Conservation (phyloP, 768 basidiomycete genomes). For the Melanogaster broomeanus region DNA sequence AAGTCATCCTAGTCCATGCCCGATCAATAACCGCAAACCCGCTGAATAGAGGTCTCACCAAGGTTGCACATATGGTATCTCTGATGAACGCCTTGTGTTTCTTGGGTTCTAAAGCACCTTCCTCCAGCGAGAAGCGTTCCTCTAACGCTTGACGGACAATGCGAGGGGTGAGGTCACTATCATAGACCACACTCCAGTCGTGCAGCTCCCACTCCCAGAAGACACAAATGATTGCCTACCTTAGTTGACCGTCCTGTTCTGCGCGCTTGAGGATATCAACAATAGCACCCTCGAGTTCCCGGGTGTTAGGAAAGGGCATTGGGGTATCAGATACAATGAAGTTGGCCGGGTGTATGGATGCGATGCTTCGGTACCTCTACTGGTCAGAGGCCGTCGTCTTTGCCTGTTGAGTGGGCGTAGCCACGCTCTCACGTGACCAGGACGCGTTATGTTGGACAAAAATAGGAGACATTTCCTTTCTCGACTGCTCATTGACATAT, state of each 20-base stretch:
- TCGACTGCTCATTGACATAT: no score
- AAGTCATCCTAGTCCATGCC: slow-evolving; percentile 9
- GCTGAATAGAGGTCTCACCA: slow-evolving; percentile 9
- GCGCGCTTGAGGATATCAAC: slow-evolving; percentile 24
- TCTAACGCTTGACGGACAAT: slow-evolving; percentile 55
- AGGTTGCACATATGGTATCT: slow-evolving; percentile 14
- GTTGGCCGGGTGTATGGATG: neutral
- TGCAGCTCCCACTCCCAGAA: neutral
- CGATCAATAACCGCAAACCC: neutral
- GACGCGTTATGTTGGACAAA: no score
- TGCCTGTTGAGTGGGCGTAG: no score
- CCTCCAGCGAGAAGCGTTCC: slow-evolving; percentile 42
- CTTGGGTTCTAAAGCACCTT: slow-evolving; percentile 42
- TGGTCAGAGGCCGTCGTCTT: no score
- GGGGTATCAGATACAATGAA: neutral
- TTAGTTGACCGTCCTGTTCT: slow-evolving; percentile 19
- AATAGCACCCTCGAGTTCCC: slow-evolving; percentile 19
- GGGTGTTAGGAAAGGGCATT: slow-evolving; percentile 16
- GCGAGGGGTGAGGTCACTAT: slow-evolving; percentile 44
- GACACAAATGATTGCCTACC: slow-evolving; percentile 3
- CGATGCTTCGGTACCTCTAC: neutral
- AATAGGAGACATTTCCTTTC: no score
- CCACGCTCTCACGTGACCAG: no score
- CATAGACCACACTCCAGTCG: slow-evolving; percentile 1
- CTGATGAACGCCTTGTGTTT: slow-evolving; percentile 53